A percentile compares a stretch with the other conserved stretches of the same genome.
These are phyloP conservation scores for Vitis hybrid DNA, from an alignment of 177 flowering plant species.

Conservation along the genomic window DNA sequence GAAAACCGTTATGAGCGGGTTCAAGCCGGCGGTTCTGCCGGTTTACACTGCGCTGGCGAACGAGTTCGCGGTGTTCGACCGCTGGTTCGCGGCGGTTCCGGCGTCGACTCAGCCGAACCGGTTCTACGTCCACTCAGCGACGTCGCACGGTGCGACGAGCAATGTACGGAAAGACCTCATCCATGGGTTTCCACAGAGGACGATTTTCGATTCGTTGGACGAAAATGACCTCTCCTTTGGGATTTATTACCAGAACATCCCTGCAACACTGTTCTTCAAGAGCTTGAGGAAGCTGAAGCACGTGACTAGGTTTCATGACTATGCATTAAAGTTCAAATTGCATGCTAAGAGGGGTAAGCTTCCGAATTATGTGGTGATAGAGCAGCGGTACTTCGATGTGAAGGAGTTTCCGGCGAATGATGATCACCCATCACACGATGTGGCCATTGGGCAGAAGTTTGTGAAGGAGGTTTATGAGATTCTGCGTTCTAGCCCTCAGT, in stretches of 20 bases:
- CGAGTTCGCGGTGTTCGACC: slow-evolving; percentile 83
- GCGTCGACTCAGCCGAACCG: slow-evolving; percentile 97
- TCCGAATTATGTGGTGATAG: slow-evolving; percentile 87
- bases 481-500: slow-evolving; percentile 80
- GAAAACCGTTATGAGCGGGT: slow-evolving; percentile 83
- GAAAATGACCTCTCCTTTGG: slow-evolving; percentile 78
- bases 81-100: slow-evolving; percentile 98
- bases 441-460: slow-evolving; percentile 82
- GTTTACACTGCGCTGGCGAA: slow-evolving; percentile 71
- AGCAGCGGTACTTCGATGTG: slow-evolving; percentile 87
- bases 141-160: slow-evolving; percentile 84
- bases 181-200: slow-evolving; percentile 86
- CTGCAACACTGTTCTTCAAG: slow-evolving; percentile 78
- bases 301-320: slow-evolving; percentile 58
- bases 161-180: slow-evolving; percentile 85
- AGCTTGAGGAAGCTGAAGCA: slow-evolving; percentile 79
- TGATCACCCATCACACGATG: slow-evolving; percentile 96
- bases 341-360: slow-evolving; percentile 66
- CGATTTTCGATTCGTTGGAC: slow-evolving; percentile 87
- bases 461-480: slow-evolving; percentile 96
- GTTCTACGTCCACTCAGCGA: slow-evolving; percentile 90
- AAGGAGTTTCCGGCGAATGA: slow-evolving; percentile 73
- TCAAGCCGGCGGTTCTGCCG: slow-evolving; percentile 64
- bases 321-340: slow-evolving; percentile 49
- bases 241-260: slow-evolving; percentile 90